A percentile compares a stretch with the other conserved stretches of the same genome.
phyloP scores from a whole-genome alignment of 805 yeast genomes.

The Cyberlindnera amylophila region DNA sequence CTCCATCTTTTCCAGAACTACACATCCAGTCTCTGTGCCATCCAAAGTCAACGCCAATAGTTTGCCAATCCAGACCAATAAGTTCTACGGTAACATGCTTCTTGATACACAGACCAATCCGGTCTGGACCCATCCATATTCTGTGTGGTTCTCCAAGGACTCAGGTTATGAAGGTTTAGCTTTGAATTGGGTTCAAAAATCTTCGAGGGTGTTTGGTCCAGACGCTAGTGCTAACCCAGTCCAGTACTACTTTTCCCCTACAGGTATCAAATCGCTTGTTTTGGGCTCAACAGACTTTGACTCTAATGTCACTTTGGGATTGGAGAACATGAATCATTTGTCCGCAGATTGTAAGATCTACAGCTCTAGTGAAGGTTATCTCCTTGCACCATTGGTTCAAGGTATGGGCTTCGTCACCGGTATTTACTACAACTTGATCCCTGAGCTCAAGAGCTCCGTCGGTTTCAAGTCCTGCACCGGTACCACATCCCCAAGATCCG shows the following conservation, averaged over 20 bases:
- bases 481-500: slow-evolving; percentile 34
- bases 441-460: slow-evolving; percentile 55
- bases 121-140: slow-evolving; percentile 80
- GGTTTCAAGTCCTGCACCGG: slow-evolving; percentile 54
- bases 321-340: slow-evolving; percentile 31
- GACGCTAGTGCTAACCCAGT: slow-evolving; percentile 49
- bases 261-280: slow-evolving; percentile 57
- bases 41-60: slow-evolving; percentile 20
- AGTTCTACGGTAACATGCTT: slow-evolving; percentile 71
- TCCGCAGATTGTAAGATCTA: slow-evolving; percentile 31
- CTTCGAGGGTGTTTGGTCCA: slow-evolving; percentile 62
- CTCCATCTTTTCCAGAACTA: slow-evolving; percentile 32
- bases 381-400: slow-evolving; percentile 62
- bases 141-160: slow-evolving; percentile 61
- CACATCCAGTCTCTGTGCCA: slow-evolving; percentile 30
- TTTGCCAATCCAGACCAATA: slow-evolving; percentile 65
- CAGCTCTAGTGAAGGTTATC: slow-evolving; percentile 32
- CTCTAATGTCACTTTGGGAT: slow-evolving; percentile 25
- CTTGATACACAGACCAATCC: slow-evolving; percentile 65
- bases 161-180: slow-evolving; percentile 55
- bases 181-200: slow-evolving; percentile 57
- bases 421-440: slow-evolving; percentile 48
- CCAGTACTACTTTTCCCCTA: slow-evolving; percentile 65
- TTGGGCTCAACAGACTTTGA: slow-evolving; percentile 43
- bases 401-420: slow-evolving; percentile 84